Base-by-base conservation (phyloP, 2,329 filamentous ascomycete species). In the Nectriaceae sp. region DNA sequence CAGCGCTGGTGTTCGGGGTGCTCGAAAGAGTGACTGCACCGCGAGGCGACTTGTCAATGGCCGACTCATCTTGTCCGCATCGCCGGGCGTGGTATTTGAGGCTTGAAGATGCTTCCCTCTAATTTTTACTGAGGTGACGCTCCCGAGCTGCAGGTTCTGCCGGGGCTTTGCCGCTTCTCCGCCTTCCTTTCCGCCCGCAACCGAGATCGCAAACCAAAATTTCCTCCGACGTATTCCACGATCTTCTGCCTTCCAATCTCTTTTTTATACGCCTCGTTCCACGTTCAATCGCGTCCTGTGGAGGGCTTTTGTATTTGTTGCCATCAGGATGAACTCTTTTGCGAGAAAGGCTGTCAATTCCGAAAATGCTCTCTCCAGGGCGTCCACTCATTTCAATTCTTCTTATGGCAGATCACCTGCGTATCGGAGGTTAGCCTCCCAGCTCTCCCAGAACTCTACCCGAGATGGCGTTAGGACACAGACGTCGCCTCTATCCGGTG, bases 341-440 rank as follows among this genome's bases (percentile, higher is more conserved):
- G 66, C 71, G 58, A 72, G 64, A 71, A 75, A 71, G 70, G 72
- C 64, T 46, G 60, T 57, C 37, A 68, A 69, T 55, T 66, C 74
- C 57, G 67, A 75, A 53, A 66, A 66, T 57, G 69, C 68, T 56
- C 64, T 77, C 37, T 65, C 69, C 16, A 67, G 74, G 64, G 69
- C 70, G 44, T 70, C 74, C 55, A 63, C 70, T 48, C 68, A 71
- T 41, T 56, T 52, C 53, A 49, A 64, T 52, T 63, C 68, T 54
- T 67, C 70, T 46, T 62, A 69, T 54, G 68, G 72, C 65, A 75
- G 72, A 69, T 72, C 74, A 44, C 75, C 76, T 47, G 73, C 75
- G 19, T 76, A 75, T 56, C 68, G 72, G 61, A 72, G 76, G 68
- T 72, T 80, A 75, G 65, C 64, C 48, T 71, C 65, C 40, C 60